phyloP scores from a whole-genome alignment of 495 filamentous ascomycete species.

The Penicillium longicatenatum region DNA sequence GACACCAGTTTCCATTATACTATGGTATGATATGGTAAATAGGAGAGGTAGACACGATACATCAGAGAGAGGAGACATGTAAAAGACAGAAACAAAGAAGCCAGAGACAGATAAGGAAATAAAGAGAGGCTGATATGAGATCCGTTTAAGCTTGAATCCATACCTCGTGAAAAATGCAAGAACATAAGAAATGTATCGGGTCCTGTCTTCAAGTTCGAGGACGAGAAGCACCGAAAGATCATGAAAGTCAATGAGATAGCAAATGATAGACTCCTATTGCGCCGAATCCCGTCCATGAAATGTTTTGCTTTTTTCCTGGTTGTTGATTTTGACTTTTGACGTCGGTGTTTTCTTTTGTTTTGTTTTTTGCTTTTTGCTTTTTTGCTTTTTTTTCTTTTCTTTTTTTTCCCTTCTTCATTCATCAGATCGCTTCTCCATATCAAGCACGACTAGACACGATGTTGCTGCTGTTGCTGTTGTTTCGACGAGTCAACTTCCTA shows the following conservation, averaged over 20 bases:
- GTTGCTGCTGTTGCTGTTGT: constrained; percentile 12
- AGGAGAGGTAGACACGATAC: neutral
- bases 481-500: constrained; percentile 32
- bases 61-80: neutral
- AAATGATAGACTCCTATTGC: neutral
- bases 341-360: neutral
- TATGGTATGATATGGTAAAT: neutral
- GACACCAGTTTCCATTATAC: constrained; percentile 10
- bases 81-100: neutral
- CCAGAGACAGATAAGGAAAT: neutral
- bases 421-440: neutral
- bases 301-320: too few species aligned
- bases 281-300: too few species aligned
- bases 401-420: constrained; percentile 1
- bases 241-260: neutral
- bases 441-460: constrained; percentile 22
- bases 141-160: neutral
- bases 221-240: neutral
- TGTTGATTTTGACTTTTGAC: too few species aligned
- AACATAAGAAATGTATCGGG: constrained; percentile 3
- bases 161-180: constrained; percentile 2
- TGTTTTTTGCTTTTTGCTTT: neutral
- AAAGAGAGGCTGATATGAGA: constrained; percentile 1
- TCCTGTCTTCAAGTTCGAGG: neutral
- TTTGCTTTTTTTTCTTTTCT: constrained; percentile 4